phyloP scores from a whole-genome alignment of 163 green algal species.

The Trebouxiophyceae sp. region DNA sequence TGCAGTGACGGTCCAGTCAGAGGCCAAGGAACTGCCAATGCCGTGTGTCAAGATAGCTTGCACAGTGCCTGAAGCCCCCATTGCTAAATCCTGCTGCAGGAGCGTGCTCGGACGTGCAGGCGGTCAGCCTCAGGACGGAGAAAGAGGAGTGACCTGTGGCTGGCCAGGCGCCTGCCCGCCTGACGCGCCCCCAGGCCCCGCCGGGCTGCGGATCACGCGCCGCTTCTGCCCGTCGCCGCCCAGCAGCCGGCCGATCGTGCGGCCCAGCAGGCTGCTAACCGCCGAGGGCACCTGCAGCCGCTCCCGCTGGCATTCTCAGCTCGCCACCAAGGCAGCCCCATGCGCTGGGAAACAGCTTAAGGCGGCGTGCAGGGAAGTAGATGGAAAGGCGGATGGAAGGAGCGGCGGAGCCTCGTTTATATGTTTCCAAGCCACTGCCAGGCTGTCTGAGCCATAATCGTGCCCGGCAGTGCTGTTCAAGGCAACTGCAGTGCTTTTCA shows the following conservation, averaged over 20 bases:
- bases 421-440: too few relatives aligned
- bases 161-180: neutral
- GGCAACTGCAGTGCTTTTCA: neutral
- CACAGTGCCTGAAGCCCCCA: neutral
- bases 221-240: neutral
- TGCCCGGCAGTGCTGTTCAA: neutral
- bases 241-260: neutral
- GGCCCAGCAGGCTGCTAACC: neutral
- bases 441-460: neutral
- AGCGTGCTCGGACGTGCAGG: neutral
- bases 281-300: neutral
- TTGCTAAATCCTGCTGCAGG: neutral
- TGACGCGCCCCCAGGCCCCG: neutral
- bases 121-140: neutral
- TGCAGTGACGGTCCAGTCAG: too few relatives aligned
- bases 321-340: neutral
- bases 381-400: too few relatives aligned
- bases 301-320: neutral
- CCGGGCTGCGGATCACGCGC: neutral
- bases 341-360: neutral
- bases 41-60: neutral
- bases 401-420: too few relatives aligned
- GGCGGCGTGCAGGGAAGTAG: neutral
- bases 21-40: neutral
- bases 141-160: neutral